Base-by-base conservation (phyloP, 2,329 filamentous ascomycete genomes). In the Chrysosporium queenslandicum region DNA sequence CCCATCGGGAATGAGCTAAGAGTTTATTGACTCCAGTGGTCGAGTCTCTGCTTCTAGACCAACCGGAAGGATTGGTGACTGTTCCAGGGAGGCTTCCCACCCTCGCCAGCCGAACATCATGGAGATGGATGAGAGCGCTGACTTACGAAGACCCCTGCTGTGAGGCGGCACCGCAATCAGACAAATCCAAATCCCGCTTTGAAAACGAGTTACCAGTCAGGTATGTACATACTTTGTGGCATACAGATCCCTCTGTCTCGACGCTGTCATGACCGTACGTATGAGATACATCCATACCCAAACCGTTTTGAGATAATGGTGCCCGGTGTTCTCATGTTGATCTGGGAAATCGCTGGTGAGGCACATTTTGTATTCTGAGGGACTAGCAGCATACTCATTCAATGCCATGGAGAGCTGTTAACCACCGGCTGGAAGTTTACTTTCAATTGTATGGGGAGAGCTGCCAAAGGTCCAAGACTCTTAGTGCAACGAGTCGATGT, bases 1-100 rank as follows among this genome's bases (percentile, higher is more conserved):
- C 49, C 30, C 40, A 40, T 51, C 40, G 49, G 49, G 49, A 45
- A 51, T 43, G 40, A 16, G 23, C 29, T 29, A 6, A 36, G 8
- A 12, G 18, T n/a, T 36, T 18, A 25, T 23, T 3, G n/a, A 21
- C 5, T 11, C 16, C 21, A 30, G 20, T 29, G 18, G 21, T 20
- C 4, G 8, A 3, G 9, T 16, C n/a, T 12, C 34, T 5, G n/a
- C 34, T 37, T 47, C 45, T 25, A 36, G 43, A 32, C 29, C 40
- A 2, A 27, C 12, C 9, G 23, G 23, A 27, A 43, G 8, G 21
- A 27, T 27, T 40, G 36, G 16, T 40, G 16, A 20, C 2, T 27
- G 3, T 27, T 4, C 23, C 20, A 27, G 6, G 40, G 12, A 29
- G 23, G 16, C 2, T 43, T 43, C 23, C 11, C n/a, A n/a, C n/a